A percentile compares a stretch with the other conserved stretches of the same genome.
Evolutionary conservation across 176 grass and related monocot genomes (phyloP).

Genomic region (Musa beccarii): DNA sequence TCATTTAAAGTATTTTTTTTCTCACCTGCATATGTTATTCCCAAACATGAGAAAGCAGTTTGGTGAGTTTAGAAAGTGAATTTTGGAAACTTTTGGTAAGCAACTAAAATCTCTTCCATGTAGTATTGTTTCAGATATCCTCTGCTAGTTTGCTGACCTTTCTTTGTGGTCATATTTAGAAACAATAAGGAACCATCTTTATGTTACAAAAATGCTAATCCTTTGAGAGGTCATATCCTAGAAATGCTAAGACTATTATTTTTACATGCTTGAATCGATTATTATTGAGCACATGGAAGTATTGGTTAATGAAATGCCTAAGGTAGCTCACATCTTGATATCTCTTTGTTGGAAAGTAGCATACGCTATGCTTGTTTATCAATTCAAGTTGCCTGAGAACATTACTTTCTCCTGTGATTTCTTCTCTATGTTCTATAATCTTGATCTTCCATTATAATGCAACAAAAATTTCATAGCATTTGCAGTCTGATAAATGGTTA

Average conservation of each 20-base stretch:
- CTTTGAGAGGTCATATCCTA: conserved; percentile 24
- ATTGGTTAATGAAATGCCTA: conserved; percentile 75
- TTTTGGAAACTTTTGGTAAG: conserved; percentile 29
- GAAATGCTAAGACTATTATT: conserved; percentile 74
- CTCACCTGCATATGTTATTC: conserved; percentile 36
- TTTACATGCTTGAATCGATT: conserved; percentile 74
- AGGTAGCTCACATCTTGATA: conserved; percentile 58
- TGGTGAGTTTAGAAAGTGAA: background rate
- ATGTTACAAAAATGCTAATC: no score
- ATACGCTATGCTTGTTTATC: conserved; percentile 59
- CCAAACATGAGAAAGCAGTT: conserved; percentile 66
- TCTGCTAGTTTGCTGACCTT: conserved; percentile 92
- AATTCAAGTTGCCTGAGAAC: conserved; percentile 44
- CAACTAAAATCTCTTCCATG: conserved; percentile 75
- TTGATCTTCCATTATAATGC: conserved; percentile 58
- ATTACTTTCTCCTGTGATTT: conserved; percentile 40
- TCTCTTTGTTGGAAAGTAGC: conserved; percentile 49
- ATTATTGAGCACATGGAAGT: conserved; percentile 61
- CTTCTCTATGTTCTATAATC: conserved; percentile 41
- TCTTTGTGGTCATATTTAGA: conserved; percentile 10
- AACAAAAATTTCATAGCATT: conserved; percentile 70
- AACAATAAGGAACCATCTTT: no score
- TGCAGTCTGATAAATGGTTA: conserved; percentile 76
- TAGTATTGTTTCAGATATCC: conserved; percentile 59
- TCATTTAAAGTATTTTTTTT: no score